Conservation (phyloP, 1,284 basidiomycete genomes). For the Gomphus bonarii region DNA sequence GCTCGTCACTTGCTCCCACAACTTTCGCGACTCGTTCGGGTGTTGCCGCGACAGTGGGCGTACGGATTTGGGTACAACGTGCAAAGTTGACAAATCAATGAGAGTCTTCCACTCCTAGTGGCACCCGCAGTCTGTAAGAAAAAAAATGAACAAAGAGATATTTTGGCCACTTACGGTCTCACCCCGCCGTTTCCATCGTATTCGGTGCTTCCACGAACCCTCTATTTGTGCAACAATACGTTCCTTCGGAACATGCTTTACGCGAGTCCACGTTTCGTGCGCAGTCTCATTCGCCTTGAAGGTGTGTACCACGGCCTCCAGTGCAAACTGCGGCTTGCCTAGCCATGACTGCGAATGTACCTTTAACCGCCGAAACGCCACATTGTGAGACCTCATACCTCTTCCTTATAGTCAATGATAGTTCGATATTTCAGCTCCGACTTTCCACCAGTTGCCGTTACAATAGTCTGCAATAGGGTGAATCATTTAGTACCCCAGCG, state of each 20-base stretch:
- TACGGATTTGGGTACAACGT: constrained; percentile 76
- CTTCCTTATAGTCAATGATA: constrained; percentile 93
- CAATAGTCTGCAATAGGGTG: constrained; percentile 41
- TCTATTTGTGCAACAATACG: constrained; percentile 77
- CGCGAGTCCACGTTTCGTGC: constrained; percentile 73
- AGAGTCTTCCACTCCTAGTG: constrained; percentile 58
- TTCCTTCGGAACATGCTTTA: constrained; percentile 82
- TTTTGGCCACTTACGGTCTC: constrained; percentile 32
- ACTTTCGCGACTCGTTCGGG: constrained; percentile 71
- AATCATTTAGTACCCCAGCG: not conserved
- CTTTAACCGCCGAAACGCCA: not conserved
- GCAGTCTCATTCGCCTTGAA: constrained; percentile 53
- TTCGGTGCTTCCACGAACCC: constrained; percentile 78
- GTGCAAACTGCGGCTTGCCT: constrained; percentile 74
- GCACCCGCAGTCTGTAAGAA: constrained; percentile 14
- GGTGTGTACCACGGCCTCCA: constrained; percentile 87
- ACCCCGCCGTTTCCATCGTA: constrained; percentile 73
- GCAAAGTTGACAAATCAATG: constrained; percentile 68
- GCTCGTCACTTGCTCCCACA: constrained; percentile 84
- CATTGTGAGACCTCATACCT: constrained; percentile 42
- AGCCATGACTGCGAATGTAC: constrained; percentile 68
- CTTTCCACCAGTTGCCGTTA: constrained; percentile 71
- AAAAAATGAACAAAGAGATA: constrained; percentile 19
- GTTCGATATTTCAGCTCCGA: constrained; percentile 59
- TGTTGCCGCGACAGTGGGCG: constrained; percentile 75